Percentiles rank a stretch among this genome's conserved stretches.
phyloP scores from a whole-genome alignment of 2,329 filamentous ascomycete genomes.

The Stemphylium beticola region DNA sequence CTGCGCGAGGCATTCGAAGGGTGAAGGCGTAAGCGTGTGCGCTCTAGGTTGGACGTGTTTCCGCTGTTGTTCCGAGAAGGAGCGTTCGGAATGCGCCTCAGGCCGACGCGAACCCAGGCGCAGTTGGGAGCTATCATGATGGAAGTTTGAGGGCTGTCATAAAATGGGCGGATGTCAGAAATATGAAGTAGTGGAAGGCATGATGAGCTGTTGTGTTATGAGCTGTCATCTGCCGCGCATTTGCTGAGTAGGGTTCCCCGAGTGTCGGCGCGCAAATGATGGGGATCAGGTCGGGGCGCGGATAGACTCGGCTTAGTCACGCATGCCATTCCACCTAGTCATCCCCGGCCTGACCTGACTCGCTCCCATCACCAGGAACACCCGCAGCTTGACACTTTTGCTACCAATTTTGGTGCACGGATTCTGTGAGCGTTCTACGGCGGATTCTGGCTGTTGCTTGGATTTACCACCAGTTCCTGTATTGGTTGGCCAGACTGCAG shows the following conservation, averaged over 20 bases:
- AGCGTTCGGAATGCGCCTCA: conserved; percentile 31
- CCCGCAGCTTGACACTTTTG: not conserved
- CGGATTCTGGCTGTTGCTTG: not conserved
- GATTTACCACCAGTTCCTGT: not conserved
- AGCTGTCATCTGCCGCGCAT: conserved; percentile 19
- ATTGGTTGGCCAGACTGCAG: not conserved
- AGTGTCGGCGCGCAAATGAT: conserved; percentile 34
- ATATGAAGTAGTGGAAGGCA: conserved; percentile 8
- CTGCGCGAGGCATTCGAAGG: conserved; percentile 20
- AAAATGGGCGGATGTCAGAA: conserved; percentile 1
- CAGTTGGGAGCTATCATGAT: conserved; percentile 40
- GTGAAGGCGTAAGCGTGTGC: conserved; percentile 17
- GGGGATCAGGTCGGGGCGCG: conserved; percentile 14
- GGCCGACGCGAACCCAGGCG: conserved; percentile 35
- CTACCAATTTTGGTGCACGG: not conserved
- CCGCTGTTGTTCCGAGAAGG: conserved; percentile 13
- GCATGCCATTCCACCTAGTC: conserved; percentile 1
- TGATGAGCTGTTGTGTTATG: conserved; percentile 20
- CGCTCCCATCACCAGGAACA: not conserved
- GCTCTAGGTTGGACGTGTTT: conserved; percentile 11
- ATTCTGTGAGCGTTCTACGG: not conserved
- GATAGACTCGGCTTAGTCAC: conserved; percentile 21
- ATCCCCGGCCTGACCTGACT: not conserved
- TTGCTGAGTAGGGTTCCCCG: conserved; percentile 22
- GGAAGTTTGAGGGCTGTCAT: conserved; percentile 21